phyloP scores from a whole-genome alignment of 768 basidiomycete species.

The Termitomyces sp. region DNA sequence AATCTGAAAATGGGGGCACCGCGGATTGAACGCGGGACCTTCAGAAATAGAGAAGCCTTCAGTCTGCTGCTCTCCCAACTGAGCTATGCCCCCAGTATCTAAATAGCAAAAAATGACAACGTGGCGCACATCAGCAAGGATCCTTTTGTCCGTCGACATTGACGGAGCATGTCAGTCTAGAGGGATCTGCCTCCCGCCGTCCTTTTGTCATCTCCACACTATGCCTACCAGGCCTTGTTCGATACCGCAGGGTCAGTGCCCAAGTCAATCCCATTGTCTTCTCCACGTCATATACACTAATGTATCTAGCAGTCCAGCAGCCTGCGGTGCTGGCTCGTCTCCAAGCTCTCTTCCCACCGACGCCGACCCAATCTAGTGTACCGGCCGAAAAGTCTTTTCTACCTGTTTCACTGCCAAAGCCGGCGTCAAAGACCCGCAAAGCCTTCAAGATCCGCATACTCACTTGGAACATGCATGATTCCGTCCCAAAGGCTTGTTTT shows the following conservation, averaged over 20 bases:
- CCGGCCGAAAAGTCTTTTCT: constrained; percentile 9
- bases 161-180: background rate
- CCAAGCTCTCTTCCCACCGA: constrained; percentile 16
- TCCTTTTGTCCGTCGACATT: background rate
- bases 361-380: background rate
- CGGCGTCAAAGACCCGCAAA: background rate
- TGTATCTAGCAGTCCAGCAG: background rate
- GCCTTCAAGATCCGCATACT: constrained; percentile 62
- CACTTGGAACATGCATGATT: constrained; percentile 88
- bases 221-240: background rate
- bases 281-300: background rate
- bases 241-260: background rate
- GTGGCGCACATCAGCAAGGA: too few relatives aligned
- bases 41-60: constrained; percentile 12
- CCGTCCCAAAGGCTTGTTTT: constrained; percentile 62
- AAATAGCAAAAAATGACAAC: too few relatives aligned
- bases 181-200: background rate
- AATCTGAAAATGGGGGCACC: constrained; percentile 10
- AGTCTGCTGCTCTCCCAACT: constrained; percentile 18
- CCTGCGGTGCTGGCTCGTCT: constrained; percentile 14
- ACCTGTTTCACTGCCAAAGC: background rate
- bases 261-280: background rate
- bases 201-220: background rate
- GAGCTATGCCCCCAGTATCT: constrained; percentile 11
- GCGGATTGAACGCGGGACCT: constrained; percentile 23